Base-by-base conservation (phyloP, 768 basidiomycete species). In the Agaricus subrufescens region DNA sequence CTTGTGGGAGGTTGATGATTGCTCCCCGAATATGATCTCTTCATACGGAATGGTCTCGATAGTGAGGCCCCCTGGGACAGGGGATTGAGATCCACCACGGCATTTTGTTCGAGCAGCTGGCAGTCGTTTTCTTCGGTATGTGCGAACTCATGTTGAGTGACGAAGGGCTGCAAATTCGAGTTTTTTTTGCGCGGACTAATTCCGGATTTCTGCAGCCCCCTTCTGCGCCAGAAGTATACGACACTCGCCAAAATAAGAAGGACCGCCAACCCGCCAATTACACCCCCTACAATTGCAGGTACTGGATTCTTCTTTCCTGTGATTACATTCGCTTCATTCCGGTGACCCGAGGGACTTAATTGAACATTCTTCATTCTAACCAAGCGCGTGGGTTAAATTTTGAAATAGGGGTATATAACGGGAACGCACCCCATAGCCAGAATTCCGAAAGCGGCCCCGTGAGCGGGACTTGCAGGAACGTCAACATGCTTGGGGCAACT, bases 371-470 rank as follows among this genome's bases (percentile, higher is more conserved):
- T 44, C n/a, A 61, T 23, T 2, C 57, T 39, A 40, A 3, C n/a
- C 19, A 19, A 48, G 14, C 9, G 40, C 10, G 19, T 19, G 19
- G 19, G n/a, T 40, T 14, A 26, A 19, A 25, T 6, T 15, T 19
- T 19, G 19, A 19, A 19, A 27, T 14, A 27, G 5, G 19, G 3
- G 12, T 45, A 15, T 25, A 25, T 2, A 19, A 14, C 6, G 42
- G 10, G 15, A 12, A 60, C 68, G 45, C 40, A 69, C 69, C 52
- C 64, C 26, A 71, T 56, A 0, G 70, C 63, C 3, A 71, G 56
- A 0, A 69, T 23, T 1, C 66, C 60, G 37, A 70, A 68, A 58
- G 69, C 64, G 0, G 71, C 70, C 3, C 71, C 71, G 58, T 68
- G 67, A 3, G 65, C 69, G 31, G 71, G 66, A 52, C 69, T 72